Evolutionary conservation across 2,329 filamentous ascomycete species (phyloP).

Genomic region (Colletotrichum liriopes): DNA sequence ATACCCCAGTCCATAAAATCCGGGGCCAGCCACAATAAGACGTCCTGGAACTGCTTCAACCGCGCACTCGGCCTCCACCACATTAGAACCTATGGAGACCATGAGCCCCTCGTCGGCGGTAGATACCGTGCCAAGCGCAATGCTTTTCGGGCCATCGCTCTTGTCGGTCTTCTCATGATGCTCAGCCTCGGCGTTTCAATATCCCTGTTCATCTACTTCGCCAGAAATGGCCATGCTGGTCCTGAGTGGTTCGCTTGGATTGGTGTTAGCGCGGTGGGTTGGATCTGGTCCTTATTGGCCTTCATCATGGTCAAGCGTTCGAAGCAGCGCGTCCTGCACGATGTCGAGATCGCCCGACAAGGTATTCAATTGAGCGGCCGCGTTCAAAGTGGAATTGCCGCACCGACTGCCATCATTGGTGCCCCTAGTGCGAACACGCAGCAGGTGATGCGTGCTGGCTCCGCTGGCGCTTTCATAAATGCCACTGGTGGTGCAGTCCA

Average conservation of each 20-base stretch:
- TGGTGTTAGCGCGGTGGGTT: background rate
- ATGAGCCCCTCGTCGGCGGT: background rate
- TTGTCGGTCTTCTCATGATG: slow-evolving; percentile 1
- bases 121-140: slow-evolving; percentile 3
- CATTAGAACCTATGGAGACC: slow-evolving; percentile 18
- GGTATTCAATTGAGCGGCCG: background rate
- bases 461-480: background rate
- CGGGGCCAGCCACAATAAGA: background rate
- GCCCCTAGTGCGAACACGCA: background rate
- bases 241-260: slow-evolving; percentile 25
- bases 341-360: slow-evolving; percentile 11
- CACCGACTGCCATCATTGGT: background rate
- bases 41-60: background rate
- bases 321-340: background rate
- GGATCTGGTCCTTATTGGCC: background rate
- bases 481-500: too few relatives aligned
- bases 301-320: slow-evolving; percentile 2
- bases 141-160: background rate
- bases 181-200: slow-evolving; percentile 9
- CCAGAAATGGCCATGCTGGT: background rate
- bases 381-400: background rate
- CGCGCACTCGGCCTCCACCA: slow-evolving; percentile 13
- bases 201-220: background rate
- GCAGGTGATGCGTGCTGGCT: background rate
- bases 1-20: background rate